Conservation (phyloP, 169 alveolate genomes). For the Toxoplasma gondii region DNA sequence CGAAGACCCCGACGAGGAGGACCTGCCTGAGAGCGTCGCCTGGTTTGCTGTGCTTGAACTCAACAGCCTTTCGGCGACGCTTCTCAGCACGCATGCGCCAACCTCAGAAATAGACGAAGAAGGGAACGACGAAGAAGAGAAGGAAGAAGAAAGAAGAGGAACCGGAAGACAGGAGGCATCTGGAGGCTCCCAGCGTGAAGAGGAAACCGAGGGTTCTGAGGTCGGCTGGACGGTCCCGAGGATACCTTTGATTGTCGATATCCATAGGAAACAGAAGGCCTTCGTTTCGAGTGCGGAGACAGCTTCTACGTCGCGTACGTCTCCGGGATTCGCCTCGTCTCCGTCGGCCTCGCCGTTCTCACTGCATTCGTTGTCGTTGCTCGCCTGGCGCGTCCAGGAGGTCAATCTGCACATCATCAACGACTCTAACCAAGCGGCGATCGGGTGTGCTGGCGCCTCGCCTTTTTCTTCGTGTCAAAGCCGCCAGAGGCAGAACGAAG, state of each 20-base stretch:
- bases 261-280: too few species aligned
- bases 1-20: neutral
- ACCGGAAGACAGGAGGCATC: too few species aligned
- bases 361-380: neutral
- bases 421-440: neutral
- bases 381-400: neutral
- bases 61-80: neutral
- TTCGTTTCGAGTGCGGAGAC: too few species aligned
- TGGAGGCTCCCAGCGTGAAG: too few species aligned
- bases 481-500: neutral
- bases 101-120: too few species aligned
- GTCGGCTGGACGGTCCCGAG: too few species aligned
- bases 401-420: neutral
- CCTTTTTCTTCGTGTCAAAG: neutral
- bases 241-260: too few species aligned
- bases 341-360: neutral
- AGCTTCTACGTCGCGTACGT: neutral
- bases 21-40: neutral
- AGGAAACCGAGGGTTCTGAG: too few species aligned
- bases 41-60: neutral
- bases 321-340: neutral
- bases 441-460: neutral
- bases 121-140: too few species aligned
- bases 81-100: neutral
- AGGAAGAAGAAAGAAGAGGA: too few species aligned